A percentile compares a stretch with the other conserved stretches of the same genome.
These are phyloP conservation scores for Acacia pycnantha DNA, from an alignment of 331 rosid species.

Conservation along the genomic window DNA sequence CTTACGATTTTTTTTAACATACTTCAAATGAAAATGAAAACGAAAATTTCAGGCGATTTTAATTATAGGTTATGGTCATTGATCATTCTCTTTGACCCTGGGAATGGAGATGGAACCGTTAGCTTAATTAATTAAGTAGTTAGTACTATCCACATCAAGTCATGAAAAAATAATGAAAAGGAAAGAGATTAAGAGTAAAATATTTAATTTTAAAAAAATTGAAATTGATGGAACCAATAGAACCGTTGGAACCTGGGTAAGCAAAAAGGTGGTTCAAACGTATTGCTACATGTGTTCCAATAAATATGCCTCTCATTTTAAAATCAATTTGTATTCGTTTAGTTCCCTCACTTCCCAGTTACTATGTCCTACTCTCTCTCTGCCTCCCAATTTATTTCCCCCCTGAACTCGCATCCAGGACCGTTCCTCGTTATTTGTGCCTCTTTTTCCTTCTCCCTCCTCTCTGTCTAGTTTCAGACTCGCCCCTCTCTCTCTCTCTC, in stretches of 20 bases:
- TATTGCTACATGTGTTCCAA: background rate
- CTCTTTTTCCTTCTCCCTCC: background rate
- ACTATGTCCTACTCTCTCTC: background rate
- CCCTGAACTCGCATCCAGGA: slow-evolving; percentile 22
- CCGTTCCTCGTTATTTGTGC: slow-evolving; percentile 90
- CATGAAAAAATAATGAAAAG: background rate
- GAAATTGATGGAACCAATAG: slow-evolving; percentile 34
- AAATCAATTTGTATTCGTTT: slow-evolving; percentile 14
- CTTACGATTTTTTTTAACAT: too few relatives aligned
- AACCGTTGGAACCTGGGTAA: slow-evolving; percentile 31
- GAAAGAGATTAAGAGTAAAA: too few relatives aligned
- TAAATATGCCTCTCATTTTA: slow-evolving; percentile 12
- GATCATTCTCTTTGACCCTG: background rate
- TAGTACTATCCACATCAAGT: background rate
- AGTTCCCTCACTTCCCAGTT: background rate
- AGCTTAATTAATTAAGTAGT: background rate
- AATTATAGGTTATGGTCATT: background rate
- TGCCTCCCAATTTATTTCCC: background rate
- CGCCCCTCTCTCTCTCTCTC: background rate
- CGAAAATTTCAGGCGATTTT: background rate
- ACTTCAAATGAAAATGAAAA: too few relatives aligned
- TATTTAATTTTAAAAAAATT: background rate
- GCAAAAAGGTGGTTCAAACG: background rate
- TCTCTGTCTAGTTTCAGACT: background rate
- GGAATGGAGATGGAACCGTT: background rate